Conservation (phyloP, 1,284 basidiomycete genomes). For the Ustilago sp. region DNA sequence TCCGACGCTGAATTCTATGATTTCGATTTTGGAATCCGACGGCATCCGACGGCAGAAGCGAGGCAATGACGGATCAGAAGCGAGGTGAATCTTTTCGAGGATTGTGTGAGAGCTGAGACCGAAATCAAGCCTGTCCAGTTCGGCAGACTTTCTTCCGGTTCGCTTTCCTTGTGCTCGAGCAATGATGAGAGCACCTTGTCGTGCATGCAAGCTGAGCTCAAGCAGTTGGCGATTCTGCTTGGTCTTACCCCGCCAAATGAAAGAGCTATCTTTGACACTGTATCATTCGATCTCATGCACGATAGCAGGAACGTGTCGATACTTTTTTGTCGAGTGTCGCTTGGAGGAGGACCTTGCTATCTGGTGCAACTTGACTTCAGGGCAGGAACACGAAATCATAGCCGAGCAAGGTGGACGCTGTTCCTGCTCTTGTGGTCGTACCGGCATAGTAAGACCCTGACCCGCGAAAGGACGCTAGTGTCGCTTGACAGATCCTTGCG, state of each 20-base stretch:
- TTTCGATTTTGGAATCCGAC: slow-evolving; percentile 1
- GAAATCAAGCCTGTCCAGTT: slow-evolving; percentile 11
- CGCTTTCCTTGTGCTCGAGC: background rate
- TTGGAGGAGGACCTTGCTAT: background rate
- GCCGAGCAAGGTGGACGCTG: slow-evolving; percentile 5
- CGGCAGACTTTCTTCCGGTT: slow-evolving; percentile 18
- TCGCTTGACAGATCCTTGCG: background rate
- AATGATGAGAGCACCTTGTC: background rate
- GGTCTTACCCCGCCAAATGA: background rate
- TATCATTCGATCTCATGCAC: slow-evolving; percentile 15
- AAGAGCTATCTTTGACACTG: background rate
- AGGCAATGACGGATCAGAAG: background rate
- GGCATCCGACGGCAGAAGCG: background rate
- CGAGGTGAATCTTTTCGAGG: slow-evolving; percentile 1
- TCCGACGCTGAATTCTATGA: background rate
- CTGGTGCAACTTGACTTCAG: background rate
- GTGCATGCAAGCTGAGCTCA: background rate
- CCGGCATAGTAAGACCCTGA: background rate
- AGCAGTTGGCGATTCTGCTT: slow-evolving; percentile 1
- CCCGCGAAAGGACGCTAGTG: background rate
- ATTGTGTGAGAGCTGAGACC: slow-evolving; percentile 6
- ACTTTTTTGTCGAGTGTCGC: slow-evolving; percentile 1
- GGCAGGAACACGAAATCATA: slow-evolving; percentile 15
- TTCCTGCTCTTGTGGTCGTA: background rate
- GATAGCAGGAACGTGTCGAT: slow-evolving; percentile 34